These are phyloP conservation scores for Pythium sukuiense DNA, from an alignment of 352 stramenopile genomes.

Conservation along the genomic window DNA sequence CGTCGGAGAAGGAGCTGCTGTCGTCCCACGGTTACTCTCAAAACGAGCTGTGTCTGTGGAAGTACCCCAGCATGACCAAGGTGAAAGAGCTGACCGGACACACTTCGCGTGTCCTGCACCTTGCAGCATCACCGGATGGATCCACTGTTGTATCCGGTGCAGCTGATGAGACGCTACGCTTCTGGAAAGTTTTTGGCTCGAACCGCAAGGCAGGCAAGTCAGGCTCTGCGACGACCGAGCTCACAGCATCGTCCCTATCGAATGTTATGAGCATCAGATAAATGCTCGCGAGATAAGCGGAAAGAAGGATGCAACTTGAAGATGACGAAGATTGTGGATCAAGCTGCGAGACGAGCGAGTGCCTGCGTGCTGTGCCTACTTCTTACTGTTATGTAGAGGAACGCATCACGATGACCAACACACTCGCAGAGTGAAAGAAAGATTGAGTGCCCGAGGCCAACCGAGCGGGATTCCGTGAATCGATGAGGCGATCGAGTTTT, in stretches of 20 bases:
- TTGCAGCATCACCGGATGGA: conserved; percentile 96
- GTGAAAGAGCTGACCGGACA: conserved; percentile 98
- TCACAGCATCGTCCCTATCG: conserved; percentile 69
- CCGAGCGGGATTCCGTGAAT: background rate
- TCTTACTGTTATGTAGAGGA: background rate
- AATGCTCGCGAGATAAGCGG: conserved; percentile 8
- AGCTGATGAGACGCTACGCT: conserved; percentile 98
- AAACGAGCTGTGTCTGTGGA: conserved; percentile 98
- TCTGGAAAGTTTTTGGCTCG: conserved; percentile 98
- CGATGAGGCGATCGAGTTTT: conserved; percentile 9
- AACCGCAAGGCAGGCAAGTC: conserved; percentile 75
- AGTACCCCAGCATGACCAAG: conserved; percentile 98
- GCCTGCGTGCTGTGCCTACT: background rate
- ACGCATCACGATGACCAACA: background rate
- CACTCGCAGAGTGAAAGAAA: background rate
- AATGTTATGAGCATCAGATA: conserved; percentile 86
- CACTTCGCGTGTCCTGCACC: conserved; percentile 95
- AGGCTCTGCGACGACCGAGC: conserved; percentile 46
- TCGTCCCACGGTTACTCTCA: conserved; percentile 97
- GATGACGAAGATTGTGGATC: background rate
- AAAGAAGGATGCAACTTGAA: conserved; percentile 5
- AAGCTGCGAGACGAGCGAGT: background rate
- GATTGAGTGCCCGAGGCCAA: conserved; percentile 2
- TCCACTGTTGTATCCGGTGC: conserved; percentile 96
- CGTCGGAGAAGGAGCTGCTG: conserved; percentile 93